These are phyloP conservation scores for Zygnema circumcarinatum DNA, from an alignment of 139 green algal species.

Conservation along the genomic window DNA sequence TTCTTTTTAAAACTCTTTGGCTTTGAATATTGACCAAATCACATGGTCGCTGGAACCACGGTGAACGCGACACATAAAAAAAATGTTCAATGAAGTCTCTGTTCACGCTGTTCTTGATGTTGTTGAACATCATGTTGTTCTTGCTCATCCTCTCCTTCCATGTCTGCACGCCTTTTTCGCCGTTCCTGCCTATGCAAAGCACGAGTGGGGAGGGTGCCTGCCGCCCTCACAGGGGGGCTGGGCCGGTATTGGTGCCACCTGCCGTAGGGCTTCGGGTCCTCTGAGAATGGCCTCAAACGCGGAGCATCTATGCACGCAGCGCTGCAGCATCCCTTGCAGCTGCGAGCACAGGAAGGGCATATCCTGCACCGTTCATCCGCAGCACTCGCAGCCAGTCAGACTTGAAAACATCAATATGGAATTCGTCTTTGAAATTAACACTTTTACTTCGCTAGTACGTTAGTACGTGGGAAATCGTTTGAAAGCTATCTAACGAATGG, in stretches of 20 bases:
- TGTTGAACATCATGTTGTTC: neutral
- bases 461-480: neutral
- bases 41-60: neutral
- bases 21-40: neutral
- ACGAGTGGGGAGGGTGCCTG: slow-evolving; percentile 1
- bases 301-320: slow-evolving; percentile 4
- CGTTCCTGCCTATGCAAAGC: neutral
- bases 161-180: neutral
- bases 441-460: neutral
- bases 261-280: slow-evolving; percentile 26
- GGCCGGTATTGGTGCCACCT: slow-evolving; percentile 42
- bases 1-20: neutral
- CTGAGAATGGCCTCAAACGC: slow-evolving; percentile 27
- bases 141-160: neutral
- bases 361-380: neutral
- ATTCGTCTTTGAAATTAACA: neutral
- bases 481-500: neutral
- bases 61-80: neutral
- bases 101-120: neutral
- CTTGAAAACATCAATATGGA: neutral
- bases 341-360: neutral
- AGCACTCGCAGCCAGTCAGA: neutral
- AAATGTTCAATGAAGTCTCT: neutral
- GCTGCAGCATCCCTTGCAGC: neutral
- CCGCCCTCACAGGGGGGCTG: neutral